Conservation (phyloP, 2,329 filamentous ascomycete genomes). For the Hymenoscyphus repandus region DNA sequence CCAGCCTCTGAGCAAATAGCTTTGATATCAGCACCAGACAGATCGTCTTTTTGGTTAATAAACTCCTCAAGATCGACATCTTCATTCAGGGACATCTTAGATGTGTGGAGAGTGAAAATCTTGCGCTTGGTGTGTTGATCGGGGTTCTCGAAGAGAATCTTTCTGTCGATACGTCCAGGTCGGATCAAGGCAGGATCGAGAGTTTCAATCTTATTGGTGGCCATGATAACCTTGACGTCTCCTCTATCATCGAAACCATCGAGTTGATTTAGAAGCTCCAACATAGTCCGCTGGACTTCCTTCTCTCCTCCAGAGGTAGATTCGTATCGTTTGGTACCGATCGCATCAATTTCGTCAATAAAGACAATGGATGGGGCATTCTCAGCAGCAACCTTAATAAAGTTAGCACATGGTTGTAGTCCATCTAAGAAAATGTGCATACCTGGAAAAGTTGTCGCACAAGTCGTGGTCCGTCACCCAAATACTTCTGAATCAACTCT, state of each 20-base stretch:
- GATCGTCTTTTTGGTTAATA: conserved; percentile 95
- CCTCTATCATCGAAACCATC: conserved; percentile 98
- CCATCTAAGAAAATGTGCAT: conserved; percentile 24
- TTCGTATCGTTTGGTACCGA: conserved; percentile 97
- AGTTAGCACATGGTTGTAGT: conserved; percentile 11
- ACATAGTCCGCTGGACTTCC: conserved; percentile 96
- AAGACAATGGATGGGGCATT: conserved; percentile 97
- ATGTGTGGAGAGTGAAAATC: conserved; percentile 97
- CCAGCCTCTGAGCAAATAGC: conserved; percentile 98
- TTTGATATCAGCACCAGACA: conserved; percentile 97
- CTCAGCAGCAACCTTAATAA: conserved; percentile 76
- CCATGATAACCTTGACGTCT: conserved; percentile 99
- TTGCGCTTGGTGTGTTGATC: conserved; percentile 90
- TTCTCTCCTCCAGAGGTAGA: conserved; percentile 95
- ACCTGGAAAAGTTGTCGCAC: conserved; percentile 93
- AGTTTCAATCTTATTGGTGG: conserved; percentile 99
- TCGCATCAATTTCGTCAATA: conserved; percentile 98
- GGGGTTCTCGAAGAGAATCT: conserved; percentile 72
- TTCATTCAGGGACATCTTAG: conserved; percentile 94
- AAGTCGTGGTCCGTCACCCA: conserved; percentile 89
- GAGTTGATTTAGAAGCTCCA: conserved; percentile 95
- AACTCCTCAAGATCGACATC: conserved; percentile 99
- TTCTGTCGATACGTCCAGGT: conserved; percentile 95
- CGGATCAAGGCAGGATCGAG: conserved; percentile 94
- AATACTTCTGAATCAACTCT: conserved; percentile 97